Evolutionary conservation across 1,284 basidiomycete genomes (phyloP).

Genomic region (Gymnopus androsaceus): DNA sequence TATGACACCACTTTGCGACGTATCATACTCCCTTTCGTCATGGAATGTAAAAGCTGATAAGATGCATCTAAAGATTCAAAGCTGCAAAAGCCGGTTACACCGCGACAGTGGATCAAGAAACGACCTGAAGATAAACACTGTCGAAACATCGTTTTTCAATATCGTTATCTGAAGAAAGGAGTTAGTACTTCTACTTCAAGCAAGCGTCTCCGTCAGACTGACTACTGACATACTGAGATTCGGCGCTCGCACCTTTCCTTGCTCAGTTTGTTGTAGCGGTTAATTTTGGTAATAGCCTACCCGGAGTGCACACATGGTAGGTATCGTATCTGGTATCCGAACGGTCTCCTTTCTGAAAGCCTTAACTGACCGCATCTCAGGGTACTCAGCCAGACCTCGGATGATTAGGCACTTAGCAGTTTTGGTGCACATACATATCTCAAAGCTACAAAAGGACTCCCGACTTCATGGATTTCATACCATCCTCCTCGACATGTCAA

Average conservation of each 20-base stretch:
- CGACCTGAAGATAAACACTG: too few species aligned
- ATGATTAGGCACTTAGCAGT: neutral
- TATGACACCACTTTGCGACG: too few species aligned
- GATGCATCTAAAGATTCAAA: too few species aligned
- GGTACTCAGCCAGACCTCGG: neutral
- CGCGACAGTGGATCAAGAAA: too few species aligned
- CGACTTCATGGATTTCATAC: neutral
- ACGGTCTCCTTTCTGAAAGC: constrained; percentile 4
- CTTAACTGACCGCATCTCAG: constrained; percentile 8
- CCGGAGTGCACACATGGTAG: neutral
- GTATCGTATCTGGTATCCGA: neutral
- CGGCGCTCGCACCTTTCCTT: neutral
- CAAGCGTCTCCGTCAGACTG: neutral
- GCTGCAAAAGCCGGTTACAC: too few species aligned
- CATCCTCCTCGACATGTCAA: neutral
- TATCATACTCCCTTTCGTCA: too few species aligned
- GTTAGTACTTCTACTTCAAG: neutral
- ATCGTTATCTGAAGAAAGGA: too few species aligned
- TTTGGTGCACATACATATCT: neutral
- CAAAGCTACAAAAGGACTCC: neutral
- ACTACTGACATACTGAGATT: neutral
- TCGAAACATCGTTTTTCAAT: too few species aligned
- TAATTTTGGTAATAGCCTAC: neutral
- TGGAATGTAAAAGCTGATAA: too few species aligned
- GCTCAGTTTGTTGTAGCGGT: neutral